Evolutionary conservation across 179 eudicot genomes (phyloP).

Genomic region (Heliamphora pulchella): DNA sequence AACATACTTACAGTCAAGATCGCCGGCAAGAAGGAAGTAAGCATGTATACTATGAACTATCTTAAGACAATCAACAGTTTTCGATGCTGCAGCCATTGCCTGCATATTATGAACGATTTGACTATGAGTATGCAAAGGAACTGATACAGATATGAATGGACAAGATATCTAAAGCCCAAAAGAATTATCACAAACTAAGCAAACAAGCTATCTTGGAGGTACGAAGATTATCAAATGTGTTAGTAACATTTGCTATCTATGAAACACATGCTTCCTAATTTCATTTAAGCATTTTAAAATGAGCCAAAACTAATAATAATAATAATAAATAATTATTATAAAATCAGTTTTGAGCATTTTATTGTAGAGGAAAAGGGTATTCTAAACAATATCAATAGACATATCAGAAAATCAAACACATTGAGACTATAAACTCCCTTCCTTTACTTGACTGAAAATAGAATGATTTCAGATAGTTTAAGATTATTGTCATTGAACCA

Average conservation of each 20-base stretch:
- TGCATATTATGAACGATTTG: slow-evolving; percentile 32
- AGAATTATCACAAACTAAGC: neutral
- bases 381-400: neutral
- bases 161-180: neutral
- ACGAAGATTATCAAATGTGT: neutral
- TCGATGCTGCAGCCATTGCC: slow-evolving; percentile 98
- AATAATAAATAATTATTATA: too few species aligned
- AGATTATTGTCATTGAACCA: neutral
- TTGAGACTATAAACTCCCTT: neutral
- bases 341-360: too few species aligned
- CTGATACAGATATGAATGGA: neutral
- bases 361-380: neutral
- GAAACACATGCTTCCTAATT: slow-evolving; percentile 4
- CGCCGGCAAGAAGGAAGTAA: slow-evolving; percentile 90
- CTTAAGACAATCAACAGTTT: slow-evolving; percentile 90
- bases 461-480: neutral
- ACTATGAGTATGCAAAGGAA: neutral
- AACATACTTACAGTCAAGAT: slow-evolving; percentile 54
- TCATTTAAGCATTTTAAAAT: neutral
- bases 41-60: slow-evolving; percentile 82
- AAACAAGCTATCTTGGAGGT: neutral
- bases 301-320: too few species aligned
- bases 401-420: neutral
- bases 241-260: neutral
- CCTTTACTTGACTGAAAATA: neutral